Percentiles rank a stretch among this genome's conserved stretches.
phyloP scores from a whole-genome alignment of 352 stramenopile species.

The Globisporangium nodosum region DNA sequence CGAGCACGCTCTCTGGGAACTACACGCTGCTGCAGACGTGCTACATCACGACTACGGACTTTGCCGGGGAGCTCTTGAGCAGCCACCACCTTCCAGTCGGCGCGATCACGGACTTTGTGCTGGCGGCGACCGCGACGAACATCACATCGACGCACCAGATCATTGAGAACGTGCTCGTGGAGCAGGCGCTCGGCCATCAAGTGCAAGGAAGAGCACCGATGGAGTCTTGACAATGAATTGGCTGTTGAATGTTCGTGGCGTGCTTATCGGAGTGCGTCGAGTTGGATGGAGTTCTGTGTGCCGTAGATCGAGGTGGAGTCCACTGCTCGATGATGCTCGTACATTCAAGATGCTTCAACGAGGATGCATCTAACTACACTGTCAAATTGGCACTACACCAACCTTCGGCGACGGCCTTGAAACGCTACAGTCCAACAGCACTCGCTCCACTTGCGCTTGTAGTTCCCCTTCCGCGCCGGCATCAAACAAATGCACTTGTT shows the following conservation, averaged over 20 bases:
- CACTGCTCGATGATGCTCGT: no score
- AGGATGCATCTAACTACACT: no score
- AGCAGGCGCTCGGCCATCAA: conserved; percentile 8
- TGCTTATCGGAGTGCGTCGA: not conserved
- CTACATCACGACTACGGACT: not conserved
- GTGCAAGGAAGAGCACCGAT: not conserved
- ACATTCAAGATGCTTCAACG: no score
- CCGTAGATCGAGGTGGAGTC: no score
- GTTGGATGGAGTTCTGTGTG: no score
- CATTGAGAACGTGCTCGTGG: conserved; percentile 47
- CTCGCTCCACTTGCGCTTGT: no score
- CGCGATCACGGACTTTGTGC: conserved; percentile 36
- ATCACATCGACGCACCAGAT: conserved; percentile 27
- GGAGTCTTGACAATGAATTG: not conserved
- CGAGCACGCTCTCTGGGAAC: not conserved
- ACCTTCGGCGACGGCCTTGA: no score
- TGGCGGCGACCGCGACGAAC: conserved; percentile 27
- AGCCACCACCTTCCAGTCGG: conserved; percentile 20
- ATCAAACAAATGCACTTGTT: no score
- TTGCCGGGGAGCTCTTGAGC: not conserved
- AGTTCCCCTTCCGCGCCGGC: no score
- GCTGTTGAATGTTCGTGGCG: not conserved
- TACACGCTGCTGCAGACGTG: not conserved
- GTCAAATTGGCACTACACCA: no score
- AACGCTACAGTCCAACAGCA: no score